phyloP scores from a whole-genome alignment of 164 flowering plant genomes.

The Aristolochia californica region DNA sequence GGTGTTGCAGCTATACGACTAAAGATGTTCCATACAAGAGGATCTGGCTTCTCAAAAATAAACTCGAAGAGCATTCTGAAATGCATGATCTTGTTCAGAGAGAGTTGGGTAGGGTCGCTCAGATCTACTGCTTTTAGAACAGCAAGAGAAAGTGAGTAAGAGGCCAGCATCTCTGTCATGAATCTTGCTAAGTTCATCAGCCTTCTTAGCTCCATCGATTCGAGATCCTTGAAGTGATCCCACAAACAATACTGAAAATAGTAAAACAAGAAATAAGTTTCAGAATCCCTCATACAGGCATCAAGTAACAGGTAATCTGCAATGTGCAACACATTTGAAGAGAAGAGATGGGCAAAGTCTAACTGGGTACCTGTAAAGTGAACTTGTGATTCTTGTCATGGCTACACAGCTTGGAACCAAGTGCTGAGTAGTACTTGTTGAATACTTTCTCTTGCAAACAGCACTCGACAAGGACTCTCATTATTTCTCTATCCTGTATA shows the following conservation, averaged over 20 bases:
- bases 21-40: constrained; percentile 68
- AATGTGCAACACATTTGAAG: too few species aligned
- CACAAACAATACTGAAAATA: constrained; percentile 73
- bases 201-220: constrained; percentile 53
- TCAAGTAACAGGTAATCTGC: too few species aligned
- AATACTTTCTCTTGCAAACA: constrained; percentile 85
- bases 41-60: constrained; percentile 56
- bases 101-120: constrained; percentile 34
- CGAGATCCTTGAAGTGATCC: constrained; percentile 90
- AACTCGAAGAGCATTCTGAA: constrained; percentile 75
- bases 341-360: not conserved
- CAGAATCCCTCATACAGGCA: too few species aligned
- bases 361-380: constrained; percentile 66
- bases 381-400: constrained; percentile 93
- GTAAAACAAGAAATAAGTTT: not conserved
- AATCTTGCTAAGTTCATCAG: constrained; percentile 80
- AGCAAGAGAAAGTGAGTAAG: constrained; percentile 68
- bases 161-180: constrained; percentile 56
- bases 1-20: constrained; percentile 65
- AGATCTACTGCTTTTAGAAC: constrained; percentile 57
- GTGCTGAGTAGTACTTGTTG: constrained; percentile 79
- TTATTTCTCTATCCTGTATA: constrained; percentile 85
- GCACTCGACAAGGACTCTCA: constrained; percentile 85
- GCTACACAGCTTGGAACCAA: constrained; percentile 77
- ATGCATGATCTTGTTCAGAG: constrained; percentile 71